These are phyloP conservation scores for Dioszegia aurantiaca DNA, from an alignment of 768 basidiomycete genomes.

Conservation along the genomic window DNA sequence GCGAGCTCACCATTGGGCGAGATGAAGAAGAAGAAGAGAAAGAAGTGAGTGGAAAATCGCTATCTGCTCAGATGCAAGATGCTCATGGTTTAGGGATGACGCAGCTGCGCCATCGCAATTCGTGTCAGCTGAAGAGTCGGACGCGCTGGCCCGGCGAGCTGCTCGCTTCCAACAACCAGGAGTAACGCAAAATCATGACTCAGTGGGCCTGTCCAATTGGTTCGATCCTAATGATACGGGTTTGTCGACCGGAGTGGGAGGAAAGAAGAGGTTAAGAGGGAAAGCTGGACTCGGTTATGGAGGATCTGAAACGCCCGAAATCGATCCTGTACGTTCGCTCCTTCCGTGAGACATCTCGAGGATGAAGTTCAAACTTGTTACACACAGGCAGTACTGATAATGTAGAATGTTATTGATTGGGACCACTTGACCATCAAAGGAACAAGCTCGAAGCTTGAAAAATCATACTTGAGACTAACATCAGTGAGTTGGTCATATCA, in stretches of 20 bases:
- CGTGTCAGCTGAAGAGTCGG: conserved; percentile 43
- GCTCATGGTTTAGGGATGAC: not conserved
- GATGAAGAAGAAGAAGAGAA: conserved; percentile 38
- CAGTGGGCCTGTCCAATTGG: conserved; percentile 17
- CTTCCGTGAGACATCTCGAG: conserved; percentile 19
- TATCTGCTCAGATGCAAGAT: too few species aligned
- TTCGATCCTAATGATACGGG: conserved; percentile 26
- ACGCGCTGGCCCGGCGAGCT: conserved; percentile 60
- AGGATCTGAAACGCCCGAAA: conserved; percentile 45
- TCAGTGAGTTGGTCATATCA: conserved; percentile 58
- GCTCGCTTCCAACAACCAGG: conserved; percentile 65
- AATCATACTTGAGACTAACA: conserved; percentile 91
- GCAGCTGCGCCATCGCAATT: conserved; percentile 28
- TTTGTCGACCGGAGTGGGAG: conserved; percentile 24
- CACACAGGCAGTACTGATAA: not conserved
- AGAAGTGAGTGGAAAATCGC: conserved; percentile 28
- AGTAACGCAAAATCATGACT: conserved; percentile 59
- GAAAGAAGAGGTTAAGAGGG: conserved; percentile 40
- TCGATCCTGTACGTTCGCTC: conserved; percentile 47
- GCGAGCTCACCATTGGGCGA: conserved; percentile 61
- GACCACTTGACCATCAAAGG: conserved; percentile 94
- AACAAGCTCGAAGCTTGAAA: conserved; percentile 82
- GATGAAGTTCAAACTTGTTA: too few species aligned
- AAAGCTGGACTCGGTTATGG: conserved; percentile 39
- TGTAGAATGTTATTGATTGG: conserved; percentile 93